These are phyloP conservation scores for Sonneratia alba DNA, from an alignment of 345 rosid genomes.

Conservation along the genomic window DNA sequence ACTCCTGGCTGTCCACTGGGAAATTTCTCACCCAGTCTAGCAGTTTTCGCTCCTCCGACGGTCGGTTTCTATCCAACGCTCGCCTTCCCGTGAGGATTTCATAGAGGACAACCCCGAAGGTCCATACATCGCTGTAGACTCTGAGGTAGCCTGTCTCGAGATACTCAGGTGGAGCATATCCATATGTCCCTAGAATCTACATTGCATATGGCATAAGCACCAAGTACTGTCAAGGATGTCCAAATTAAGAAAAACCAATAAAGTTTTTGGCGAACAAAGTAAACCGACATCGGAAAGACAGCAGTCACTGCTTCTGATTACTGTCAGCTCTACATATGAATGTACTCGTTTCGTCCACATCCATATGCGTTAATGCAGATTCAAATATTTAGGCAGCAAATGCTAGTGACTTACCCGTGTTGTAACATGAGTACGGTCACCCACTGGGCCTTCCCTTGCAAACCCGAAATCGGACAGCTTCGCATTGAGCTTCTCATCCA, in stretches of 20 bases:
- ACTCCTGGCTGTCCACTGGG: conserved; percentile 52
- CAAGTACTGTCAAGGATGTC: too few species aligned
- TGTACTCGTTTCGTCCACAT: too few species aligned
- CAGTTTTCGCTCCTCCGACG: conserved; percentile 57
- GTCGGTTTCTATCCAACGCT: conserved; percentile 54
- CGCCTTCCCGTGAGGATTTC: conserved; percentile 90
- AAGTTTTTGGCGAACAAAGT: too few species aligned
- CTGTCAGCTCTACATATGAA: too few species aligned
- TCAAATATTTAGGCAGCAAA: too few species aligned
- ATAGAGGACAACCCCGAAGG: conserved; percentile 83
- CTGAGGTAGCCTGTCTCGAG: conserved; percentile 80
- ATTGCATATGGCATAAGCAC: not conserved
- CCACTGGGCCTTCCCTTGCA: conserved; percentile 91
- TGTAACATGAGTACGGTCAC: conserved; percentile 72
- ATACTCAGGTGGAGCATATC: conserved; percentile 92
- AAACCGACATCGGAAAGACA: too few species aligned
- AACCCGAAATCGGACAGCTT: conserved; percentile 93
- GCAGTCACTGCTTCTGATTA: too few species aligned
- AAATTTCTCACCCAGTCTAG: conserved; percentile 81
- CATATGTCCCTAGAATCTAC: conserved; percentile 80
- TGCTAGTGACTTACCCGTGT: conserved; percentile 42
- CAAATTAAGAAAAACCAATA: too few species aligned
- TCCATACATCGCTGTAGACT: conserved; percentile 58
- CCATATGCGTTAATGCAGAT: too few species aligned
- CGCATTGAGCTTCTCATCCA: conserved; percentile 48